Base-by-base conservation (phyloP, 768 basidiomycete species). In the Trametes sanguinea region DNA sequence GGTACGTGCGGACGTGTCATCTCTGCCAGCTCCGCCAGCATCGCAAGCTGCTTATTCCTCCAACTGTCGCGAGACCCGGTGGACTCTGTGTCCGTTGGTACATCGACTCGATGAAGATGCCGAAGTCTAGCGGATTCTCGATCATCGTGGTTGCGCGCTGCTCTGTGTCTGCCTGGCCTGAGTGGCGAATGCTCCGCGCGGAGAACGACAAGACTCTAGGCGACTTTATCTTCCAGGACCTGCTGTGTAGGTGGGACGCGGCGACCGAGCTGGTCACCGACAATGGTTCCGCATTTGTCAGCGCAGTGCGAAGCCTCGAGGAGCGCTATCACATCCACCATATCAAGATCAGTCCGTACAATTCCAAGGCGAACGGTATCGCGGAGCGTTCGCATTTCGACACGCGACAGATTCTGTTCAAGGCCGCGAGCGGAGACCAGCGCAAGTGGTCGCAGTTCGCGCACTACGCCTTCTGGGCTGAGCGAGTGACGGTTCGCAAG, bases 21-120 rank as follows among this genome's bases (percentile, higher is more conserved):
- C 53, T 68, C 6, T 81, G 81, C 56, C 80, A 82, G 48, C 48
- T 68, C 0, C 60, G 69, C 0, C 67, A 70, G 0, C 58, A 64
- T 0, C 13, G 56, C 0, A 71, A 72, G 11, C 45, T 78, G 0
- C 27, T 54, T 1, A 65, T 71, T 9, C 73, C 69, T 0, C 66
- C 69, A 1, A 65, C 56, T 0, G 54, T 73, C 3, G 42, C 69
- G 1, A 39, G 33, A 0, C 69, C 72, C 1, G 54, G 65, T 2
- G 51, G 61, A 0, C 64, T 71, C 8, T 80, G 78, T 57, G n/a
- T 63, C 13, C 76, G 77, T 33, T 70, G 75, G 0, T 74, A 80
- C 42, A 66, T 77, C 7, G 75, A 82, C 64, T 74, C 75, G 0
- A 80, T 82, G 78, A 66, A 71, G 51, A 74, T 82, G 67, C 78